Conservation (phyloP, 129 eudicot species). For the Heracleum sosnowskyi region DNA sequence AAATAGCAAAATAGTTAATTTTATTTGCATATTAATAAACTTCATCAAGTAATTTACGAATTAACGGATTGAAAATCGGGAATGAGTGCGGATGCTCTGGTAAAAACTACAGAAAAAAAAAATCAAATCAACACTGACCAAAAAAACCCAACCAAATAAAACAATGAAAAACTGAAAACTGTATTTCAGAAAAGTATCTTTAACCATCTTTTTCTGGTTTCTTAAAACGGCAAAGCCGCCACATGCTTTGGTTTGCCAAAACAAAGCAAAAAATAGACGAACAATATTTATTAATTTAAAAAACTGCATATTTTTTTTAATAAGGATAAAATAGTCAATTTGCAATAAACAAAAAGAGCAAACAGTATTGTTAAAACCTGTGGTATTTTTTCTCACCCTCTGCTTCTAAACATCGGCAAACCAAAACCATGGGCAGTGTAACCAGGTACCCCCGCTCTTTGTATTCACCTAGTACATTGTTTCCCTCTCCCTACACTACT, state of each 20-base stretch:
- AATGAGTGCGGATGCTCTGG: too few species aligned
- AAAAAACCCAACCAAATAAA: too few species aligned
- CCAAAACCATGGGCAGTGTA: slow-evolving; percentile 59
- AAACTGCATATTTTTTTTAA: neutral
- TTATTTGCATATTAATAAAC: too few species aligned
- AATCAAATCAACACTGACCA: too few species aligned
- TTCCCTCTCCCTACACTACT: neutral
- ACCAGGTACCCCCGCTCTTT: slow-evolving; percentile 41
- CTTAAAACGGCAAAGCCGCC: neutral
- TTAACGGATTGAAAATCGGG: too few species aligned
- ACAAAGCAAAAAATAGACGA: neutral
- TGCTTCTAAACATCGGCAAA: neutral
- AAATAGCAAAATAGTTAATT: too few species aligned
- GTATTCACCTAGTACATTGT: slow-evolving; percentile 5
- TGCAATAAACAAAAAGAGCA: neutral
- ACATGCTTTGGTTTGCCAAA: neutral
- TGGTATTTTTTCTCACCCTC: neutral
- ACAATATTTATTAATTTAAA: neutral
- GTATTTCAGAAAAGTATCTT: too few species aligned
- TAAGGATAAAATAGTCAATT: neutral
- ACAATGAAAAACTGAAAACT: too few species aligned
- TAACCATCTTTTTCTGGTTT: neutral
- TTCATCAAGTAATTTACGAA: too few species aligned
- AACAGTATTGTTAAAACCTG: neutral
- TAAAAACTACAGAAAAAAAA: too few species aligned